Base-by-base conservation (phyloP, 1,284 basidiomycete species). In the Ustilago crameri region DNA sequence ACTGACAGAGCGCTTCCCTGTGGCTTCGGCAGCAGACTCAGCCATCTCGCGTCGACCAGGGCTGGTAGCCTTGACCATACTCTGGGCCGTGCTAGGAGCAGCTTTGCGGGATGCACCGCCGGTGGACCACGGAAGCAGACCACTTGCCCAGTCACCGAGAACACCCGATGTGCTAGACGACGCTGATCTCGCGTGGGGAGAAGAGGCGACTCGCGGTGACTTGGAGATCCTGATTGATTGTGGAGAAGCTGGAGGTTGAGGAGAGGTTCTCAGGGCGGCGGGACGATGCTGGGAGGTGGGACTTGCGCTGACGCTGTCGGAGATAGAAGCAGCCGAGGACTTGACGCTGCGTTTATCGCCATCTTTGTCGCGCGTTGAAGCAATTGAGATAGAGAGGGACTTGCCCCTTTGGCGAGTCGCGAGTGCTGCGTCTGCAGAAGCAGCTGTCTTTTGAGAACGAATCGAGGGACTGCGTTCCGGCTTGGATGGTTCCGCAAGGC, bases 91-190 rank as follows among this genome's bases (percentile, higher is more conserved):
- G 51, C 62, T 72, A 1, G 70, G 65, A 18, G 59, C 67, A 2
- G 46, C 73, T 51, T 70, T 75, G 46, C 64, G 65, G 12, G 56
- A 64, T 14, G 59, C 60, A 5, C 60, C 56, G 18, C 62, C 63
- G 12, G 45, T 59, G 12, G 68, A 61, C 73, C 73, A 75, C 9
- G 73, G 73, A 20, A 75, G 59, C 35, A 75, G 40, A 4, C 72
- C 67, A 55, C 67, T 75, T 4, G 73, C 73, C 73, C 73, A 75
- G n/a, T 68, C 73, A 15, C 73, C 64, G 3, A 75, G 58, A 5
- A 59, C 73, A 12, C 56, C 57, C 0, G 59, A 63, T 0, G 55
- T 62, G 37, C 61, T 64, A 5, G 65, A 67, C 14, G 64, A 68
- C 3, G 66, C 51, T 24, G 59, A 58, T 45, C 60, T 57, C 9